These are phyloP conservation scores for Populus tremula DNA, from an alignment of 345 rosid genomes.

Conservation along the genomic window DNA sequence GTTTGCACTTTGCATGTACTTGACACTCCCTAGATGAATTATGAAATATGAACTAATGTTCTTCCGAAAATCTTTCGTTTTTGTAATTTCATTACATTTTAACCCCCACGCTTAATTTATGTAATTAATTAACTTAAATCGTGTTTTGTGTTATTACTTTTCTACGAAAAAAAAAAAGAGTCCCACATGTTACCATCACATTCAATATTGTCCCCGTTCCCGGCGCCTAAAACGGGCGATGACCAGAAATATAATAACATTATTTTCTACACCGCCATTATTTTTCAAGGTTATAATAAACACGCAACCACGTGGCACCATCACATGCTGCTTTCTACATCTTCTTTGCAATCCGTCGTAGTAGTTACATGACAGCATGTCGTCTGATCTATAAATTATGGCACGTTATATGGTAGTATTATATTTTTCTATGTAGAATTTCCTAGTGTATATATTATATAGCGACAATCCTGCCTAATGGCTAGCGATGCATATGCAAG, in stretches of 20 bases:
- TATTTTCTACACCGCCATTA: slow-evolving; percentile 10
- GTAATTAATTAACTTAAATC: no score
- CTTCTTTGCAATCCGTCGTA: slow-evolving; percentile 19
- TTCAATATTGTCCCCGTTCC: slow-evolving; percentile 20
- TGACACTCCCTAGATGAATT: no score
- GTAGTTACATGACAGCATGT: slow-evolving; percentile 6
- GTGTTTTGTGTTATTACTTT: no score
- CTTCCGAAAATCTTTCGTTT: no score
- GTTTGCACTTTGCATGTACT: no score
- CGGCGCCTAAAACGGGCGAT: slow-evolving; percentile 27
- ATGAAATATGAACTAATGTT: no score
- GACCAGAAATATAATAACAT: neutral
- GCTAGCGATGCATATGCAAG: neutral
- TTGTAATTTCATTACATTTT: no score
- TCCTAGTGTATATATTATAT: neutral
- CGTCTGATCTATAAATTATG: neutral
- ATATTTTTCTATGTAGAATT: neutral
- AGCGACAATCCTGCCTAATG: neutral
- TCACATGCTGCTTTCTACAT: slow-evolving; percentile 26
- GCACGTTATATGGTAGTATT: neutral
- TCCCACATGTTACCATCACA: slow-evolving; percentile 27
- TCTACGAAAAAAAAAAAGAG: neutral
- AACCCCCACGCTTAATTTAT: no score
- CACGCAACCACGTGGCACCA: slow-evolving; percentile 24
- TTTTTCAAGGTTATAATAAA: neutral